A percentile compares a stretch with the other conserved stretches of the same genome.
Conservation (phyloP, 805 yeast genomes). For the Priceomyces carsonii region DNA sequence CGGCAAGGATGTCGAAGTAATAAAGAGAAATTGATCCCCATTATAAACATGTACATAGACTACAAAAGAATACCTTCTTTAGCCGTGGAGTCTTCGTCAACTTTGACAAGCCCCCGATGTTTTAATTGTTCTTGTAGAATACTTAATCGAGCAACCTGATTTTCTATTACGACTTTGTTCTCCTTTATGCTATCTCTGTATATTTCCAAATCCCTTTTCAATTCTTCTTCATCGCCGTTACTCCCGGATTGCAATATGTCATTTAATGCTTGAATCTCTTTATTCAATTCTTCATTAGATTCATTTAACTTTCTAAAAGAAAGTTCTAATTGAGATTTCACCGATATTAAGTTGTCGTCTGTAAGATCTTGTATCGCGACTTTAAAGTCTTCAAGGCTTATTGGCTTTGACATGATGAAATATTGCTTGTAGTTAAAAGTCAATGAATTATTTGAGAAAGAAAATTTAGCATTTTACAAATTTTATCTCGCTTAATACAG, state of each 20-base stretch:
- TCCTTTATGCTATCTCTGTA: slow-evolving; percentile 59
- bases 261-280: slow-evolving; percentile 30
- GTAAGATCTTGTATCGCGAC: slow-evolving; percentile 55
- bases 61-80: slow-evolving; percentile 4
- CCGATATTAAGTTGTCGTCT: slow-evolving; percentile 29
- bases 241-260: slow-evolving; percentile 13
- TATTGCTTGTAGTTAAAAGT: slow-evolving; percentile 22
- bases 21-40: slow-evolving; percentile 19
- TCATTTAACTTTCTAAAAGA: slow-evolving; percentile 50
- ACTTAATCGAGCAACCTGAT: slow-evolving; percentile 48
- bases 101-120: slow-evolving; percentile 33
- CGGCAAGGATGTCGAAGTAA: slow-evolving; percentile 33
- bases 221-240: slow-evolving; percentile 22
- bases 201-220: slow-evolving; percentile 48
- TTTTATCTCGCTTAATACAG: too few species aligned
- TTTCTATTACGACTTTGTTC: slow-evolving; percentile 53
- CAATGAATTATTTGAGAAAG: too few species aligned
- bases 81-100: slow-evolving; percentile 1
- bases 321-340: slow-evolving; percentile 24
- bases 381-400: slow-evolving; percentile 44
- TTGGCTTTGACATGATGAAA: slow-evolving; percentile 23
- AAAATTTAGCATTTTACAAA: too few species aligned
- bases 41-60: slow-evolving; percentile 7
- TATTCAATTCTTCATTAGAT: slow-evolving; percentile 50
- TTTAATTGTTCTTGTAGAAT: slow-evolving; percentile 49